Base-by-base conservation (phyloP, 352 stramenopile genomes). In the Discostella stelligera region DNA sequence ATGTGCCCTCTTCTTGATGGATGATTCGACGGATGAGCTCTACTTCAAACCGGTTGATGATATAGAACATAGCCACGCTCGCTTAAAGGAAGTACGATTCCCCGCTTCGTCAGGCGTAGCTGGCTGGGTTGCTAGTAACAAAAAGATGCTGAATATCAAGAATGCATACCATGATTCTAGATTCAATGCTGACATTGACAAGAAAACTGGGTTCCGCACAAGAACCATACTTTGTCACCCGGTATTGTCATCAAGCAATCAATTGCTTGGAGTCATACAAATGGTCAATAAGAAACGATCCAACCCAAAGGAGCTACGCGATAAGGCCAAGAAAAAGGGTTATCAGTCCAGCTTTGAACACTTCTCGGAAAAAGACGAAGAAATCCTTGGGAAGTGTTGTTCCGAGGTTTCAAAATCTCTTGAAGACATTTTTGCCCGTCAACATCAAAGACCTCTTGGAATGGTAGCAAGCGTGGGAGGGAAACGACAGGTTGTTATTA, bases 171-270 rank as follows among this genome's bases (percentile, higher is more conserved):
- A 90, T 16, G 94, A 98, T 62, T 77, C 86, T 0, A 93, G 94
- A 61, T 98, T 97, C 59, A 94, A 97, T 65, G 89, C 91, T 23
- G 91, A 96, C 32, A 96, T 97, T 73, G 95, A 98, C 60, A 90
- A 95, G 55, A 90, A 96, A 55, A 97, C 94, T 7, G 94, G 94
- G 0, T 98, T 97, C 74, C 90, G 95, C 70, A 97, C 95, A 14
- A 91, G 90, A 50, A 95, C 92, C 13, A 96, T 98, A 76, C 80
- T 98, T 30, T 97, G 95, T 39, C 91, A 95, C 37, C 95, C 95
- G 0, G 91, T 97, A 1, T 25, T 88, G 20, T 77, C 70, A n/a
- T 73, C 62, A 27, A 59, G 50, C 6, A 74, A 75, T 30, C 55
- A 63, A 49, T 90, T 96, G 30, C 93, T 98, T 6, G 95, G 93